Evolutionary conservation across 768 basidiomycete genomes (phyloP).

Genomic region (Russula foetens): DNA sequence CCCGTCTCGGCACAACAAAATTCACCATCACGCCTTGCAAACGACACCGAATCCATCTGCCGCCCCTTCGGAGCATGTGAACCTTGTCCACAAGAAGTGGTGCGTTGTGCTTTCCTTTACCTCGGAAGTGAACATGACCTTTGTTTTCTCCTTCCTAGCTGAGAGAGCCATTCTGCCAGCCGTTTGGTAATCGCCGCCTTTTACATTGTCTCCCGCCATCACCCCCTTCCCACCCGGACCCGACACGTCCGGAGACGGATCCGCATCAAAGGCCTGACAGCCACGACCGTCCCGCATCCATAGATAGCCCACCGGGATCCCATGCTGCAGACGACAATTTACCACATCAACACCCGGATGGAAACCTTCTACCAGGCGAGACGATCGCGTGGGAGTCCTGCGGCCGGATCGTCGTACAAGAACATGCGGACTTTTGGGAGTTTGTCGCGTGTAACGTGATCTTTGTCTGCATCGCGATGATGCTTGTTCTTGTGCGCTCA

Average conservation of each 20-base stretch:
- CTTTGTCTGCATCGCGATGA: constrained; percentile 58
- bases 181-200: constrained; percentile 89
- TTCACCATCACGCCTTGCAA: not conserved
- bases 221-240: constrained; percentile 6
- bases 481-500: constrained; percentile 60
- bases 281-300: constrained; percentile 9
- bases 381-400: constrained; percentile 90
- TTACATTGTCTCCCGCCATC: constrained; percentile 61
- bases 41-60: constrained; percentile 21
- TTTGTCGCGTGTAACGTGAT: constrained; percentile 80
- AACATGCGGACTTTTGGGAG: constrained; percentile 85
- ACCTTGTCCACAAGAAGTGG: constrained; percentile 36
- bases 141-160: constrained; percentile 38
- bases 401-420: constrained; percentile 71
- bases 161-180: constrained; percentile 85
- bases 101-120: constrained; percentile 21
- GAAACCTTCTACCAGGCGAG: constrained; percentile 35
- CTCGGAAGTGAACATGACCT: not conserved
- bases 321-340: constrained; percentile 13
- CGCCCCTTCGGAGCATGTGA: constrained; percentile 30
- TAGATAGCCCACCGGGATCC: not conserved
- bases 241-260: not conserved
- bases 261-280: constrained; percentile 22
- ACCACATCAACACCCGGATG: constrained; percentile 10
- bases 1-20: constrained; percentile 3